Evolutionary conservation across 169 alveolate genomes (phyloP).

Genomic region (Babesia ovis): DNA sequence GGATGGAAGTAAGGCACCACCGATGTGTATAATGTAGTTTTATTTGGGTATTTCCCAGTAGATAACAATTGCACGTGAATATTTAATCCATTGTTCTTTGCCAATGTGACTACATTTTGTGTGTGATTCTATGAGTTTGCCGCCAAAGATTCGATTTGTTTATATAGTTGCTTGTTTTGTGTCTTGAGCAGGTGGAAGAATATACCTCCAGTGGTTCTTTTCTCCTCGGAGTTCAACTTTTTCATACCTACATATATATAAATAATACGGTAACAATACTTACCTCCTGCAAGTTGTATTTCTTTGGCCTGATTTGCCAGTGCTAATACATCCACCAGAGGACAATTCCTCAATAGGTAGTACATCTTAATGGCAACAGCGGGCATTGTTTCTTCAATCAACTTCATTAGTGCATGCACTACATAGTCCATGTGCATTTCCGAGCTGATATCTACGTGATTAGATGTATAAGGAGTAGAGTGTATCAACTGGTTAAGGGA

Average conservation of each 20-base stretch:
- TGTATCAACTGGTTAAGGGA: conserved; percentile 12
- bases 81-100: background rate
- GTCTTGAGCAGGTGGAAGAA: conserved; percentile 57
- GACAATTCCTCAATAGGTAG: conserved; percentile 2
- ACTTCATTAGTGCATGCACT: conserved; percentile 2
- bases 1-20: background rate
- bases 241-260: conserved; percentile 3
- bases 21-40: background rate
- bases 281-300: conserved; percentile 52
- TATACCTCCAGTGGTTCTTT: conserved; percentile 61
- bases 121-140: background rate
- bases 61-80: background rate
- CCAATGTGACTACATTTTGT: background rate
- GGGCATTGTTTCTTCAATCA: conserved; percentile 21
- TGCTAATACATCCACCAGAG: conserved; percentile 15
- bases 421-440: conserved; percentile 15
- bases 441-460: background rate
- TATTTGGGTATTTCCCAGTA: background rate
- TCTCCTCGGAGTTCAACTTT: conserved; percentile 12
- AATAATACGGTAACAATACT: background rate
- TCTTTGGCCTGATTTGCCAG: conserved; percentile 33
- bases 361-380: conserved; percentile 27
- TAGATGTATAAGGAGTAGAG: background rate
- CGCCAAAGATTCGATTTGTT: conserved; percentile 27
- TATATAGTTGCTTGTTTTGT: conserved; percentile 28